These are phyloP conservation scores for Pythium graminicola DNA, from an alignment of 352 stramenopile genomes.

Conservation along the genomic window DNA sequence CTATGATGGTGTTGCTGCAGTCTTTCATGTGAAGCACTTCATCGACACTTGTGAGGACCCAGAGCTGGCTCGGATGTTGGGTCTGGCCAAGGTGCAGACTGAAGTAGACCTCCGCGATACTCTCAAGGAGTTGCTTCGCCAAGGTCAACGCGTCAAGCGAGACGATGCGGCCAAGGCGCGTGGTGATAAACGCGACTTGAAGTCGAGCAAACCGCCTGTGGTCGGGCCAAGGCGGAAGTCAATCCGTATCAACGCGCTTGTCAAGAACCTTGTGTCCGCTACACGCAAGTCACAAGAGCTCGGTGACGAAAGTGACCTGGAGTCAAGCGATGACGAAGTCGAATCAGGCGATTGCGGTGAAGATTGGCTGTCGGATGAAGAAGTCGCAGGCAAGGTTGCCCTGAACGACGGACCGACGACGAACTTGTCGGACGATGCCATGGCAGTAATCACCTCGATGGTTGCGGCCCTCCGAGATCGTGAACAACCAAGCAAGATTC, in stretches of 20 bases:
- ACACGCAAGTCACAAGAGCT: no score
- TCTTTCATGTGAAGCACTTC: conserved; percentile 8
- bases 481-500: background rate
- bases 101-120: background rate
- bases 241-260: no score
- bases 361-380: no score
- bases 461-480: background rate
- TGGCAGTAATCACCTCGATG: background rate
- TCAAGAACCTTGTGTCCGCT: no score
- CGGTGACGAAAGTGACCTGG: no score
- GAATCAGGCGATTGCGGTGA: no score
- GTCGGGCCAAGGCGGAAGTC: no score
- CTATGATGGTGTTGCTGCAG: background rate
- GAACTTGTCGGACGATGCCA: background rate
- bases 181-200: no score
- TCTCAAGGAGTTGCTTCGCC: background rate
- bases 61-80: background rate
- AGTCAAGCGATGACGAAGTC: no score
- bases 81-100: background rate
- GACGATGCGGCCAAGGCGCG: background rate
- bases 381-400: no score
- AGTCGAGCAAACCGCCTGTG: no score
- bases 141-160: background rate
- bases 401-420: no score
- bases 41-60: conserved; percentile 10